Evolutionary conservation across 2,329 filamentous ascomycete genomes (phyloP), one percentile per base, ranked within the genome.

Genomic region (Fusarium torulosum): DNA sequence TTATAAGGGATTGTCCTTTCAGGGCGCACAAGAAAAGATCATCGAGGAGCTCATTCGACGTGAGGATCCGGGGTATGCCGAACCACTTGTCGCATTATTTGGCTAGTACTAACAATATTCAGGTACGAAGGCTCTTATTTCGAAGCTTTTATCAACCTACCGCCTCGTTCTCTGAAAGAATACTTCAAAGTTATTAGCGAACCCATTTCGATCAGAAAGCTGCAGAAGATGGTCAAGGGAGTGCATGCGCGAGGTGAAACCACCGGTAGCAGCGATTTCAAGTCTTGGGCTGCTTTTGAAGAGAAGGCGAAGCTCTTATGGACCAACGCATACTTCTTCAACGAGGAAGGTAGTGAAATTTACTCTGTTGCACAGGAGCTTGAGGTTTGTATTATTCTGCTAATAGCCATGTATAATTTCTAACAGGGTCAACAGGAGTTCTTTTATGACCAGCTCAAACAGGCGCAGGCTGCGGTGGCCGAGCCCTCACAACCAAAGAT

Each of bases 271-370:
- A 88, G 83, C 47, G 89, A 93, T 46, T 93, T 94, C 79, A 94
- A 93, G 76, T 91, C 83, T 50, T 97, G 94, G 94, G 85, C 89
- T 57, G 85, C 89, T 1, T 93, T 97, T 69, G 93, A 93, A 76
- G 89, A 94, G 53, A 91, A 92, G 73, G 85, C 92, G 14, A 91
- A 89, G 72, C 85, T 92, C 52, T 89, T 97, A 42, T 97, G 94
- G 94, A 86, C 85, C 47, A 97, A 97, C 77, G 93, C 94, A 0
- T 91, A 89, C 73, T 90, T 90, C 60, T 97, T 95, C 82, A 97
- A 97, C 70, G 93, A 97, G 77, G 94, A 97, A 75, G 92, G 91
- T 6, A 97, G 94, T 74, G 91, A 93, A 17, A 94, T 97, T 51
- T 93, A 90, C 67, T 83, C 87, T 21, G 83, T 96, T 63, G 93